Evolutionary conservation across 352 stramenopile species (phyloP).

Genomic region (Phytophthora citricola): DNA sequence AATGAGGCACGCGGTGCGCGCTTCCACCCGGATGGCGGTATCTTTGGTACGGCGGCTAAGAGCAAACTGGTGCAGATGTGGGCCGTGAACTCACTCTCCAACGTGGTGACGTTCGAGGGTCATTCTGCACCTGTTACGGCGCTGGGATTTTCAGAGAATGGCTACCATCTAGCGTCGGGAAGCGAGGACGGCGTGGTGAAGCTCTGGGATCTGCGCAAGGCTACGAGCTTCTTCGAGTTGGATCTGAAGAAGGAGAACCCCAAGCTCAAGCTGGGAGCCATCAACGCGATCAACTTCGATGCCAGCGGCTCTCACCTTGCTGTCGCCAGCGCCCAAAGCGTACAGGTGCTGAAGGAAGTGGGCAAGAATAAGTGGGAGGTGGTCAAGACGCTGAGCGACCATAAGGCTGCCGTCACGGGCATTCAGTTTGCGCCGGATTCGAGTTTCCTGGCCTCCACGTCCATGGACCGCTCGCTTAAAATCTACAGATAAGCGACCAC

Average conservation of each 20-base stretch:
- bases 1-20: constrained; percentile 53
- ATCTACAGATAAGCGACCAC: constrained; percentile 58
- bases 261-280: constrained; percentile 49
- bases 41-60: constrained; percentile 83
- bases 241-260: constrained; percentile 48
- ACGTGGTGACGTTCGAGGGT: constrained; percentile 90
- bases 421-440: constrained; percentile 66
- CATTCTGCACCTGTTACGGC: constrained; percentile 71
- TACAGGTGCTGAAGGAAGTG: constrained; percentile 68
- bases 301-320: constrained; percentile 64
- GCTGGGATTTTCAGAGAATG: constrained; percentile 95
- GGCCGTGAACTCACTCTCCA: constrained; percentile 89
- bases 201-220: constrained; percentile 95
- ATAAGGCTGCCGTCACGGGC: constrained; percentile 73
- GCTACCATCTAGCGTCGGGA: constrained; percentile 93
- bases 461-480: constrained; percentile 83
- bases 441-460: constrained; percentile 70
- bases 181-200: constrained; percentile 81
- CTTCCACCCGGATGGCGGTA: constrained; percentile 96
- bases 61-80: constrained; percentile 91
- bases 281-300: constrained; percentile 70
- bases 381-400: constrained; percentile 66
- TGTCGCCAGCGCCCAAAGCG: constrained; percentile 46
- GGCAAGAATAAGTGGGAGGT: constrained; percentile 73
- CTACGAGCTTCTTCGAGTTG: constrained; percentile 78